These are phyloP conservation scores for Dactylella cylindrospora DNA, from an alignment of 2,329 filamentous ascomycete genomes.

Conservation along the genomic window DNA sequence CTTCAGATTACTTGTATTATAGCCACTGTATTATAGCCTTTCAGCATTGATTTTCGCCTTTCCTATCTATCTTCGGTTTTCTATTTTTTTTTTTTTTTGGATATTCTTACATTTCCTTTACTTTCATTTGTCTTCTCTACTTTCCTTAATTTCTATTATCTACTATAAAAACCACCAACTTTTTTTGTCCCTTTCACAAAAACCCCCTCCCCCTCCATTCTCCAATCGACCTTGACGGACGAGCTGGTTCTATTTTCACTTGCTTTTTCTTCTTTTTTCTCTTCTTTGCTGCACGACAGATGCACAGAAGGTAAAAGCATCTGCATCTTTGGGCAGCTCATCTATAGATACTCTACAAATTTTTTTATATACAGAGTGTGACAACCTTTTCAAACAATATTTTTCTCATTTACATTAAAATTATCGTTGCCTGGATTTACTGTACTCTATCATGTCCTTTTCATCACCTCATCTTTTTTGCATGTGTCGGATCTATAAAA, in stretches of 20 bases:
- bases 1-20: too few relatives aligned
- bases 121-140: not conserved
- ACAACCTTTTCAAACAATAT: not conserved
- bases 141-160: not conserved
- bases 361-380: too few relatives aligned
- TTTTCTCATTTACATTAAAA: conserved; percentile 30
- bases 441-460: not conserved
- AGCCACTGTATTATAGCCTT: too few relatives aligned
- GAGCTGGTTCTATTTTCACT: conserved; percentile 16
- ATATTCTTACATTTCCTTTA: conserved; percentile 1
- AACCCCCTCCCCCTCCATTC: too few relatives aligned
- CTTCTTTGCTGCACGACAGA: conserved; percentile 5
- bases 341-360: conserved; percentile 4
- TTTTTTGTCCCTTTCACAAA: too few relatives aligned
- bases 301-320: too few relatives aligned
- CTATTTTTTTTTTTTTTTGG: conserved; percentile 10
- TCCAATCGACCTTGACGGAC: conserved; percentile 17
- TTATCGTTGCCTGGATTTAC: not conserved
- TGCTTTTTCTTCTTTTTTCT: too few relatives aligned
- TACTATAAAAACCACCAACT: not conserved
- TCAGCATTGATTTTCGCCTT: too few relatives aligned
- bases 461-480: conserved; percentile 8
- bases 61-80: not conserved
- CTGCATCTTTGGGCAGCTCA: too few relatives aligned
- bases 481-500: conserved; percentile 26